Evolutionary conservation across 1,284 basidiomycete species (phyloP).

Genomic region (Ustilago xerochloae): DNA sequence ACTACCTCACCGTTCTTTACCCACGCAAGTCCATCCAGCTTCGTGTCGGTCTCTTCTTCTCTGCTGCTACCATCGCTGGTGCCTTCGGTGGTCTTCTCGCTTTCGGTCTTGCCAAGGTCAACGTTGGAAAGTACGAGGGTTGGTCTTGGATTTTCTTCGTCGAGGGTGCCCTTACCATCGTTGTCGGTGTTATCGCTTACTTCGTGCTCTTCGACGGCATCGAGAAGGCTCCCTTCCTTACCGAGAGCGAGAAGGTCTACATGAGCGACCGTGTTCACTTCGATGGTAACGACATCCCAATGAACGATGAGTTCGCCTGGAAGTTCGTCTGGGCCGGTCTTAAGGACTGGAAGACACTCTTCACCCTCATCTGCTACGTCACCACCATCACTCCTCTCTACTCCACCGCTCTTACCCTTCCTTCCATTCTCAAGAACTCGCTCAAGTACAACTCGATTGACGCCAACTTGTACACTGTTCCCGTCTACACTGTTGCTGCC

Average conservation of each 20-base stretch:
- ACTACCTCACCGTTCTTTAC: conserved; percentile 50
- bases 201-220: conserved; percentile 51
- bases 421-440: conserved; percentile 55
- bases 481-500: conserved; percentile 70
- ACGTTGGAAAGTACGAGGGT: conserved; percentile 26
- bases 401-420: conserved; percentile 57
- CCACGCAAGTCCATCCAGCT: conserved; percentile 52
- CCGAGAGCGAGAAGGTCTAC: conserved; percentile 52
- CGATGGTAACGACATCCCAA: conserved; percentile 56
- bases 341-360: conserved; percentile 59
- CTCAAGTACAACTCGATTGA: conserved; percentile 55
- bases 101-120: conserved; percentile 62
- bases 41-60: conserved; percentile 56
- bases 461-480: conserved; percentile 69
- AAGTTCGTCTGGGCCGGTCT: conserved; percentile 55
- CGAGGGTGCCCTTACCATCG: conserved; percentile 71
- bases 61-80: conserved; percentile 69
- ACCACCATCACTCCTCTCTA: conserved; percentile 57
- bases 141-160: conserved; percentile 70
- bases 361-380: conserved; percentile 57
- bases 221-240: conserved; percentile 53
- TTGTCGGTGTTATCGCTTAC: conserved; percentile 68
- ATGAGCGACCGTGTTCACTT: conserved; percentile 49
- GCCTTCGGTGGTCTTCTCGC: conserved; percentile 70
- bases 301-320: conserved; percentile 58